Percentiles rank a stretch among this genome's conserved stretches.
Conservation (phyloP, 495 filamentous ascomycete genomes). For the Xylaria longipes region DNA sequence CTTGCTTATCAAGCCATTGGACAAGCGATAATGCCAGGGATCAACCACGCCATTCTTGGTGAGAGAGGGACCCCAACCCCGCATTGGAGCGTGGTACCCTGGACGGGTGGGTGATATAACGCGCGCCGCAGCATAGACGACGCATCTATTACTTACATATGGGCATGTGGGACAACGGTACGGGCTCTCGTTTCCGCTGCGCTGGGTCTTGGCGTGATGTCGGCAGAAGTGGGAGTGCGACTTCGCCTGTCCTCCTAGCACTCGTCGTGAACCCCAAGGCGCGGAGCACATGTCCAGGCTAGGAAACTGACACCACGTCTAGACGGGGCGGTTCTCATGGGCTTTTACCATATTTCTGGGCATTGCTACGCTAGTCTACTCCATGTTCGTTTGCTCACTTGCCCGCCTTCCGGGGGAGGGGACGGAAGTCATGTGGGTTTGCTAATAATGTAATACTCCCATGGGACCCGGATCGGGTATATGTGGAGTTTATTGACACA, state of each 20-base stretch:
- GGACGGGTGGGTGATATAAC: neutral
- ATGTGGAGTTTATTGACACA: constrained; percentile 13
- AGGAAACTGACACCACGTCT: neutral
- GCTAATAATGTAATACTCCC: neutral
- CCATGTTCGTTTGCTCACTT: neutral
- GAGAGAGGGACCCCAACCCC: neutral
- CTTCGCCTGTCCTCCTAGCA: neutral
- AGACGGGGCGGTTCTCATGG: neutral
- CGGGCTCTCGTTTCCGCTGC: constrained; percentile 12
- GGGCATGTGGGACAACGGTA: neutral
- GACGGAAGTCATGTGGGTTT: neutral
- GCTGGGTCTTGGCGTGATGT: constrained; percentile 18
- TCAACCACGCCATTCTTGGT: constrained; percentile 11
- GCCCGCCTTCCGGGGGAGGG: neutral
- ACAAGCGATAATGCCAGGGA: constrained; percentile 7
- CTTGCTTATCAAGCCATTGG: constrained; percentile 23
- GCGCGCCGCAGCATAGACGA: neutral
- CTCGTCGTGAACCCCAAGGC: neutral
- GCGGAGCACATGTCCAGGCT: constrained; percentile 4
- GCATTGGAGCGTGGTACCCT: constrained; percentile 9
- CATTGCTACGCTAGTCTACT: neutral
- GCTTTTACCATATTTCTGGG: neutral
- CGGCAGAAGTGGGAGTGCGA: constrained; percentile 10
- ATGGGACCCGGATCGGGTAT: constrained; percentile 14
- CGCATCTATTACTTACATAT: constrained; percentile 1